Evolutionary conservation across 1,139 yeast genomes (phyloP).

Genomic region (Debaryomyces nepalensis): DNA sequence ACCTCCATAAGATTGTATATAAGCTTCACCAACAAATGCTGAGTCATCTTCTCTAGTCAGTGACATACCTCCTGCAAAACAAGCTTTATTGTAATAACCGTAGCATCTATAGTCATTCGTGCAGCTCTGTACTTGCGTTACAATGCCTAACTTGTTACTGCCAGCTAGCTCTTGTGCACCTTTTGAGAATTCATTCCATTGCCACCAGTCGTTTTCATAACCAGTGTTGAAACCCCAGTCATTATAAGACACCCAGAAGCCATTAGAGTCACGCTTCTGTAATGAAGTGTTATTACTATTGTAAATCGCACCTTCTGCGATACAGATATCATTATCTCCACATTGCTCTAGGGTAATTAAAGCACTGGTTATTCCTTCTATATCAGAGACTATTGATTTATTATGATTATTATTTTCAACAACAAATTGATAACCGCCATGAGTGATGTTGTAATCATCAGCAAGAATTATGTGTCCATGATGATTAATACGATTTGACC

Average conservation of each 20-base stretch:
- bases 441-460: too few relatives aligned
- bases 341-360: too few relatives aligned
- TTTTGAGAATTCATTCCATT: neutral
- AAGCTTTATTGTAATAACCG: neutral
- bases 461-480: too few relatives aligned
- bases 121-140: neutral
- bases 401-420: too few relatives aligned
- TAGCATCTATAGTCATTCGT: neutral
- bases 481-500: too few relatives aligned
- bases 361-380: too few relatives aligned
- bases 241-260: neutral
- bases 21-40: neutral
- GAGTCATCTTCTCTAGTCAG: neutral
- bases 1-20: neutral
- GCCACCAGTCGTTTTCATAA: neutral
- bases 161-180: neutral
- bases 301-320: too few relatives aligned
- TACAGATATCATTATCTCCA: too few relatives aligned
- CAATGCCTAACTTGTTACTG: neutral
- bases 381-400: too few relatives aligned
- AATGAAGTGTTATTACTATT: too few relatives aligned
- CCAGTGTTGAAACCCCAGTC: neutral
- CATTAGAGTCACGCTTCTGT: too few relatives aligned
- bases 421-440: too few relatives aligned
- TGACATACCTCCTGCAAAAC: neutral